These are phyloP conservation scores for Trametes cinnabarina DNA, from an alignment of 768 basidiomycete species.

Conservation along the genomic window DNA sequence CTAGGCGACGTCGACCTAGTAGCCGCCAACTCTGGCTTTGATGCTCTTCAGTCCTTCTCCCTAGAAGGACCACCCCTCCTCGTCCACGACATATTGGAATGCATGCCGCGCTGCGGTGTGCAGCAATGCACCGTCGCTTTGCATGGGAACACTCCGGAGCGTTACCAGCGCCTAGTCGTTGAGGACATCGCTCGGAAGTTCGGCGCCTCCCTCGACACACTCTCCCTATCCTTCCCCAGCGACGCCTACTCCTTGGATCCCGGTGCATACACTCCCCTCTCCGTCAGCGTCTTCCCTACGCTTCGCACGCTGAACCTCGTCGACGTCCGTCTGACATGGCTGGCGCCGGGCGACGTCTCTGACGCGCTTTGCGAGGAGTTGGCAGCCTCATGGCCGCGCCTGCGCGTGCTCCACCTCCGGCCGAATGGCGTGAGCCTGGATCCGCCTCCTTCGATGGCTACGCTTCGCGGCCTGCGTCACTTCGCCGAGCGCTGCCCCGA, in stretches of 20 bases:
- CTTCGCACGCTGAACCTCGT: neutral
- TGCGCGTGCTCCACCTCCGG: neutral
- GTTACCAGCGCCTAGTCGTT: neutral
- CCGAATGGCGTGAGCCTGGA: neutral
- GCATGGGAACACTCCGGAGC: neutral
- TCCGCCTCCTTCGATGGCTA: neutral
- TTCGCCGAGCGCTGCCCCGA: neutral
- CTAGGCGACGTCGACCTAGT: neutral
- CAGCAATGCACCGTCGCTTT: neutral
- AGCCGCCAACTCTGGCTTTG: neutral
- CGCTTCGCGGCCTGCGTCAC: slow-evolving; percentile 2
- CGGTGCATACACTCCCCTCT: neutral
- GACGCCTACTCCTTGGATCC: neutral
- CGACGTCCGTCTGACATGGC: neutral
- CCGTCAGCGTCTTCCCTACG: neutral
- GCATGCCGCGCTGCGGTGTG: neutral
- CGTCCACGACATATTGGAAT: neutral
- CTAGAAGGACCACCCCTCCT: neutral
- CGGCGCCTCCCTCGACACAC: neutral
- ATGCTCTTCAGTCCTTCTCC: neutral
- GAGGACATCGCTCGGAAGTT: neutral
- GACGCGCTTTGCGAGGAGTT: neutral
- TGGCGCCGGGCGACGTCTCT: neutral
- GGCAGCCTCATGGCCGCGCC: neutral
- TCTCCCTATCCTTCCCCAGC: neutral